Evolutionary conservation across 306 rosid species (phyloP).

Genomic region (Malus fusca): DNA sequence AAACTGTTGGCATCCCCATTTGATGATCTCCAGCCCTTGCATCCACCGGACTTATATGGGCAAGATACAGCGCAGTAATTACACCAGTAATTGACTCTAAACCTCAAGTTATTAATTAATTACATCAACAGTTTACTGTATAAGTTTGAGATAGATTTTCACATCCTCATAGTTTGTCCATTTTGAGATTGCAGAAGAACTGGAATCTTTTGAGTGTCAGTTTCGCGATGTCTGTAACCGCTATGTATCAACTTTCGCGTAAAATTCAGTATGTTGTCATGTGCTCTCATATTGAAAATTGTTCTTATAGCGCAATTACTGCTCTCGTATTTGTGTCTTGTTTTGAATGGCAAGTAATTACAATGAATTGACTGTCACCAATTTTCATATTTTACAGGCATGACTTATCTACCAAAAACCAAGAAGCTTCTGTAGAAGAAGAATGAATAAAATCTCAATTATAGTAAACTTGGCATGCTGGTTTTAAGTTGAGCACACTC

Average conservation of each 20-base stretch:
- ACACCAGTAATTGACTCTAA: conserved; percentile 16
- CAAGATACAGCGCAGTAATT: conserved; percentile 19
- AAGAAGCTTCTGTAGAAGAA: not conserved
- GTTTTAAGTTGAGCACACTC: not conserved
- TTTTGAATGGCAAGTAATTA: not conserved
- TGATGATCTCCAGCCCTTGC: conserved; percentile 7
- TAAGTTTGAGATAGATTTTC: not conserved
- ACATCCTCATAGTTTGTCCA: not conserved
- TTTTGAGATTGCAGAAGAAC: conserved; percentile 14
- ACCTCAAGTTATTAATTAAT: not conserved
- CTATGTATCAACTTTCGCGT: conserved; percentile 15
- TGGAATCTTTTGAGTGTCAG: conserved; percentile 17
- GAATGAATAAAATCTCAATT: not conserved
- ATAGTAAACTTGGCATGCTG: not conserved
- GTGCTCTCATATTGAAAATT: no score
- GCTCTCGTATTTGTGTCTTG: not conserved
- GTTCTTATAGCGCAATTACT: not conserved
- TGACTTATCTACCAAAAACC: not conserved
- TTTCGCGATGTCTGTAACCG: conserved; percentile 10
- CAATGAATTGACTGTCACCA: not conserved
- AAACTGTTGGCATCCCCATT: not conserved
- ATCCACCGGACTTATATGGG: conserved; percentile 15
- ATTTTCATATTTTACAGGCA: not conserved
- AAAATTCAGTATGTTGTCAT: conserved; percentile 14
- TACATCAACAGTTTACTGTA: not conserved